Percentiles rank a stretch among this genome's conserved stretches.
phyloP scores from a whole-genome alignment of 345 rosid species.

The Eucalyptus sp. region DNA sequence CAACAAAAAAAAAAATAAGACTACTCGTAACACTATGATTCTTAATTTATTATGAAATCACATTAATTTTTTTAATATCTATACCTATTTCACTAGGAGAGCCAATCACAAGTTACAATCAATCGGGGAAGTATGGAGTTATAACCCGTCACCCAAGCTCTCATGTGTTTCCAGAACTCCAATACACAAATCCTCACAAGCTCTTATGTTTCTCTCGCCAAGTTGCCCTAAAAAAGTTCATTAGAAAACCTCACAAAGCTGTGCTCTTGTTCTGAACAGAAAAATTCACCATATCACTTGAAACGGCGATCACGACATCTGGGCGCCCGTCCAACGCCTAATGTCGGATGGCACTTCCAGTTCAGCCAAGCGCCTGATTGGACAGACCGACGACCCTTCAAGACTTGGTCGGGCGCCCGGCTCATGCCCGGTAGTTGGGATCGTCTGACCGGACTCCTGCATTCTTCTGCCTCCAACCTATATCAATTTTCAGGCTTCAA shows the following conservation, averaged over 20 bases:
- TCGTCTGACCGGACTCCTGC: not conserved
- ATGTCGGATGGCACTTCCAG: not conserved
- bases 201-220: not conserved
- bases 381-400: not conserved
- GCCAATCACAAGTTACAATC: fast-evolving
- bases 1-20: not conserved
- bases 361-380: not conserved
- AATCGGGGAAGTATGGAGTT: fast-evolving
- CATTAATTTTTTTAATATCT: not conserved
- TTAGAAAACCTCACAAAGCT: not conserved
- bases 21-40: not conserved
- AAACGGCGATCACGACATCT: not conserved
- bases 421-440: not conserved
- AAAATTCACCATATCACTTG: not conserved
- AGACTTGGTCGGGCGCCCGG: not conserved
- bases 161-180: not conserved
- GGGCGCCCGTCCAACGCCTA: not conserved
- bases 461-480: not conserved
- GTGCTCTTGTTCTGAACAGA: not conserved
- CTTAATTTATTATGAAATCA: not conserved
- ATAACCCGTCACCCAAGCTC: not conserved
- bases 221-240: not conserved
- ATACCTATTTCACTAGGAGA: not conserved
- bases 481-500: not conserved
- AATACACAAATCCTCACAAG: not conserved